These are phyloP conservation scores for Pseudotsuga menziesii DNA, from an alignment of 75 land plant species.

Conservation along the genomic window DNA sequence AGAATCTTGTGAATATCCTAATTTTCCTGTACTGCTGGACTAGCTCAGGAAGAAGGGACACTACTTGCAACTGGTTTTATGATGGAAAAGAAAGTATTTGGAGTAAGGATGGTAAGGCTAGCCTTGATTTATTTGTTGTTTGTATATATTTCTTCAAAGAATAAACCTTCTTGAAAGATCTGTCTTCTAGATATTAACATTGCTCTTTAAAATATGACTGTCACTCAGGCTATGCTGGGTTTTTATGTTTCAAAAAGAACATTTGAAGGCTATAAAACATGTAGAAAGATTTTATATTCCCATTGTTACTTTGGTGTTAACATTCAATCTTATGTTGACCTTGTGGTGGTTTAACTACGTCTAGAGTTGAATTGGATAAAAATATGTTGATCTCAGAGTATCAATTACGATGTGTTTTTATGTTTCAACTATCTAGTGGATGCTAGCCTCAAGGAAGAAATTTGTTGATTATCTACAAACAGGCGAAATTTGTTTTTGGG, in stretches of 20 bases:
- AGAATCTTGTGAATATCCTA: background rate
- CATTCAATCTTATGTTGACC: no score
- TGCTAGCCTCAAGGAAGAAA: no score
- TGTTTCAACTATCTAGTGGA: no score
- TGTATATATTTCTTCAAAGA: background rate
- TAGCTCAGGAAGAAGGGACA: slow-evolving; percentile 79
- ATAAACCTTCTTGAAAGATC: background rate
- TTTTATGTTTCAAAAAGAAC: background rate
- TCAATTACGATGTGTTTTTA: no score
- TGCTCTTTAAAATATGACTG: background rate
- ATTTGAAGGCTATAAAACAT: background rate
- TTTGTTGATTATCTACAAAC: no score
- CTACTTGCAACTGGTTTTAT: slow-evolving; percentile 94
- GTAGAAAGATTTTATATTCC: no score
- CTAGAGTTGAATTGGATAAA: no score
- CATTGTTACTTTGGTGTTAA: no score
- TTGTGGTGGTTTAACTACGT: no score
- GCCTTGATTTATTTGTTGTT: background rate
- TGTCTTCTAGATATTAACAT: background rate
- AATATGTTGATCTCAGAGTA: no score
- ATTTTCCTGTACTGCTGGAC: background rate
- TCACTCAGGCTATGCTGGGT: background rate
- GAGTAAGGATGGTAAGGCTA: slow-evolving; percentile 68
- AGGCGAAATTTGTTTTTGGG: no score
- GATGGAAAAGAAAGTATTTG: slow-evolving; percentile 99